Evolutionary conservation across 1,284 basidiomycete species (phyloP).

Genomic region (Puccinia triticina): DNA sequence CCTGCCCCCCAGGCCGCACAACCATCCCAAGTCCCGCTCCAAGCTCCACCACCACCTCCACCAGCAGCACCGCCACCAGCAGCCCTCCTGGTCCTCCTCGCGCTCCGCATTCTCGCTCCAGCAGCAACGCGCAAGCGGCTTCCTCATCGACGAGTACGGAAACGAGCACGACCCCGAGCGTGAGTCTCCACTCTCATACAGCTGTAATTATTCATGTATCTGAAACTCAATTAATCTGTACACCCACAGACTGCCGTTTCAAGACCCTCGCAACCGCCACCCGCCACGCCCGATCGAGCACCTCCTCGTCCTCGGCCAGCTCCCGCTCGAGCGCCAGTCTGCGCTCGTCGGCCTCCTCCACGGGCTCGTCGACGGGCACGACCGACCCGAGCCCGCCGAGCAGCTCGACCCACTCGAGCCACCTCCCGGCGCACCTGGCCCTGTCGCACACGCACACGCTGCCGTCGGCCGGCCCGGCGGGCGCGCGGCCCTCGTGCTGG

Average conservation of each 20-base stretch:
- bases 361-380: no score
- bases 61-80: neutral
- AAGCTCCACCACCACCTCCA: conserved; percentile 18
- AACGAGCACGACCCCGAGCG: conserved; percentile 39
- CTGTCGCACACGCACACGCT: neutral
- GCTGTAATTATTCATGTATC: no score
- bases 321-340: neutral
- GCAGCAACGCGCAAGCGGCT: neutral
- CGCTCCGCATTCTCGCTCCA: neutral
- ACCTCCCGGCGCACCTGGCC: no score
- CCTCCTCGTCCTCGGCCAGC: neutral
- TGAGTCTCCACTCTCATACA: neutral
- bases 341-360: neutral
- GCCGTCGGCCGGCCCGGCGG: no score
- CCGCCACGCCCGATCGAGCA: neutral
- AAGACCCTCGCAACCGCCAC: conserved; percentile 2
- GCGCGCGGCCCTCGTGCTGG: no score
- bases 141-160: conserved; percentile 37
- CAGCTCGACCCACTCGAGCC: no score
- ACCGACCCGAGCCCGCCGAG: no score
- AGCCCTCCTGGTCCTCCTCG: conserved; percentile 12
- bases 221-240: no score
- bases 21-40: conserved; percentile 5
- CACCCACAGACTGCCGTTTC: conserved; percentile 20
- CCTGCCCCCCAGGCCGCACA: neutral